Conservation (phyloP, 2,329 filamentous ascomycete species). For the Albifimbria verrucaria region DNA sequence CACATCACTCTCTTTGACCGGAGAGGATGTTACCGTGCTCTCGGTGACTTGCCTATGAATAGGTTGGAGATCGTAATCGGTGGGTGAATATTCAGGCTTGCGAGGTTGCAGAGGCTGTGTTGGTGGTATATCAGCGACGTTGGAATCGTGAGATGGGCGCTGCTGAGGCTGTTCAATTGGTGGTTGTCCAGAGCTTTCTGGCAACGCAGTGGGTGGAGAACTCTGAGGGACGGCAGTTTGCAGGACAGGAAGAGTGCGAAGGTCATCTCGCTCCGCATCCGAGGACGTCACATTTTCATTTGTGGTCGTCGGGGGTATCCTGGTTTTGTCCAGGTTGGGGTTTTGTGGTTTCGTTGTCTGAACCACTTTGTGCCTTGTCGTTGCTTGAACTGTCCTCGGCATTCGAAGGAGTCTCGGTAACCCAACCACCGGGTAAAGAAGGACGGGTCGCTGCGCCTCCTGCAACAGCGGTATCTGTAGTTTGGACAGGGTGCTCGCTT, state of each 20-base stretch:
- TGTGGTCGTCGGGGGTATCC: no score
- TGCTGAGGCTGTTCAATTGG: no score
- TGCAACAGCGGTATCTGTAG: not conserved
- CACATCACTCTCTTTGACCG: conserved; percentile 67
- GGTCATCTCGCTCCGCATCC: no score
- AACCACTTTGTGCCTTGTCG: not conserved
- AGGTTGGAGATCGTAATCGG: conserved; percentile 30
- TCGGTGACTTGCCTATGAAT: conserved; percentile 41
- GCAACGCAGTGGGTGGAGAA: not conserved
- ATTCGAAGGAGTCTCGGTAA: not conserved
- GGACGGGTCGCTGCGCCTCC: not conserved
- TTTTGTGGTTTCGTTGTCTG: not conserved
- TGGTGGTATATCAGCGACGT: conserved; percentile 29
- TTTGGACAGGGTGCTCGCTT: not conserved
- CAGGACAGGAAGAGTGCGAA: no score
- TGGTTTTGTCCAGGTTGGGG: not conserved
- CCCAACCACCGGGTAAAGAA: not conserved
- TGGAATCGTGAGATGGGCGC: no score
- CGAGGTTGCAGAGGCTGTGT: conserved; percentile 44
- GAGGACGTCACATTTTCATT: no score
- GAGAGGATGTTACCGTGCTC: conserved; percentile 48
- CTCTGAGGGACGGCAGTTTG: no score
- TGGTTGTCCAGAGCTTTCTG: not conserved
- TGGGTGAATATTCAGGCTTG: conserved; percentile 28
- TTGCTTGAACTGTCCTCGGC: not conserved